phyloP scores from a whole-genome alignment of 139 green algal genomes.

The Eudorina sp. region DNA sequence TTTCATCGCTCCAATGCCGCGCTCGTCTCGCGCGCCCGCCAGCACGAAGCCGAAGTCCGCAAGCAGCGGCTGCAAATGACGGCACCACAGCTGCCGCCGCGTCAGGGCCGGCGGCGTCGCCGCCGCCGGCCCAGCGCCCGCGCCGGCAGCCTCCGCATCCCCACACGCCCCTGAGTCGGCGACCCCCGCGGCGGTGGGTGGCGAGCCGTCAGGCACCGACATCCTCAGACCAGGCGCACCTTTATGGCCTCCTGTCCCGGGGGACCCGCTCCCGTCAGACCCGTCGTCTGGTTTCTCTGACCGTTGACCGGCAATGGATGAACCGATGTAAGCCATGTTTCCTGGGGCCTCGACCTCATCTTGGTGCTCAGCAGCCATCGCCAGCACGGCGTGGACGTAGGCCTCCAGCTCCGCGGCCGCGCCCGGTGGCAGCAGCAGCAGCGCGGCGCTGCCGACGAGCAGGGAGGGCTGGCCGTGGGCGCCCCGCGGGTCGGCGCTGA shows the following conservation, averaged over 20 bases:
- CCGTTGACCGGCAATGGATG: neutral
- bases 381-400: neutral
- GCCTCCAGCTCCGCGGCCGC: neutral
- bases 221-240: too few relatives aligned
- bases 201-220: too few relatives aligned
- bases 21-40: neutral
- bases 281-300: neutral
- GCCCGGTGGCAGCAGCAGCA: constrained; percentile 11
- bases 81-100: neutral
- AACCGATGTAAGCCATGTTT: too few relatives aligned
- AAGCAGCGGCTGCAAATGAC: constrained; percentile 27
- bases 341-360: too few relatives aligned
- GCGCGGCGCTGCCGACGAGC: neutral
- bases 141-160: neutral
- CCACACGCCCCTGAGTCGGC: too few relatives aligned
- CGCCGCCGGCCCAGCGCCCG: too few relatives aligned
- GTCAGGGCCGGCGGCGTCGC: neutral
- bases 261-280: too few relatives aligned
- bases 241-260: too few relatives aligned
- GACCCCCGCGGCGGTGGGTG: too few relatives aligned
- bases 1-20: neutral
- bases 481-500: neutral
- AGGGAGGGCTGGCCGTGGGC: neutral
- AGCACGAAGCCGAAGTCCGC: constrained; percentile 16
- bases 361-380: too few relatives aligned